These are phyloP conservation scores for Zelopaecilomyces penicillatus DNA, from an alignment of 2,329 filamentous ascomycete genomes.

Conservation along the genomic window DNA sequence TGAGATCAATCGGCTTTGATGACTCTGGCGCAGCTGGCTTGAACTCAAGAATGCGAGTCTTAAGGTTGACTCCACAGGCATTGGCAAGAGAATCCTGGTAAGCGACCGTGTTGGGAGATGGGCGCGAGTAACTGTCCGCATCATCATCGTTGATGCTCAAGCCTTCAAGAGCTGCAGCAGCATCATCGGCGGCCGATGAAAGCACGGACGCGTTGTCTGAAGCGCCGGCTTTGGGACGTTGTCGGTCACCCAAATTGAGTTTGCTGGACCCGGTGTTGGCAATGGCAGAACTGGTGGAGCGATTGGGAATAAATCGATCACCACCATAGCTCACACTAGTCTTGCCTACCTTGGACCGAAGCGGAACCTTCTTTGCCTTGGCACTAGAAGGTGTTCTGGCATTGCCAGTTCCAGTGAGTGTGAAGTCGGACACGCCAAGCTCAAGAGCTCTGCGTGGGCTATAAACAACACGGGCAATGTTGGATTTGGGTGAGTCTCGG, in stretches of 20 bases:
- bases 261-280: conserved; percentile 75
- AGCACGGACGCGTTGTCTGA: conserved; percentile 68
- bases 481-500: conserved; percentile 90
- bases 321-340: conserved; percentile 72
- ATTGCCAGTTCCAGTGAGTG: conserved; percentile 73
- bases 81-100: conserved; percentile 87
- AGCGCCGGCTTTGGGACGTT: conserved; percentile 58
- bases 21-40: conserved; percentile 98
- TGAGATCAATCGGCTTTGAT: conserved; percentile 93
- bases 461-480: conserved; percentile 68
- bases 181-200: conserved; percentile 71
- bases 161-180: conserved; percentile 68
- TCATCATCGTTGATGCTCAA: conserved; percentile 68
- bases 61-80: conserved; percentile 86
- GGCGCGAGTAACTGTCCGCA: conserved; percentile 60
- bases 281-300: conserved; percentile 80
- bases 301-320: conserved; percentile 95
- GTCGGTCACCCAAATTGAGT: conserved; percentile 62
- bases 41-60: conserved; percentile 93
- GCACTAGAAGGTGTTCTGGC: conserved; percentile 50
- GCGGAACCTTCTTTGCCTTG: conserved; percentile 47
- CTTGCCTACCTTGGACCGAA: conserved; percentile 57
- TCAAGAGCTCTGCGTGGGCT: conserved; percentile 79
- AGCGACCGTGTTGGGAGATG: conserved; percentile 78
- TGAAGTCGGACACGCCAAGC: conserved; percentile 86